phyloP scores from a whole-genome alignment of 768 basidiomycete species.

The Hysterangium stoloniferum region DNA sequence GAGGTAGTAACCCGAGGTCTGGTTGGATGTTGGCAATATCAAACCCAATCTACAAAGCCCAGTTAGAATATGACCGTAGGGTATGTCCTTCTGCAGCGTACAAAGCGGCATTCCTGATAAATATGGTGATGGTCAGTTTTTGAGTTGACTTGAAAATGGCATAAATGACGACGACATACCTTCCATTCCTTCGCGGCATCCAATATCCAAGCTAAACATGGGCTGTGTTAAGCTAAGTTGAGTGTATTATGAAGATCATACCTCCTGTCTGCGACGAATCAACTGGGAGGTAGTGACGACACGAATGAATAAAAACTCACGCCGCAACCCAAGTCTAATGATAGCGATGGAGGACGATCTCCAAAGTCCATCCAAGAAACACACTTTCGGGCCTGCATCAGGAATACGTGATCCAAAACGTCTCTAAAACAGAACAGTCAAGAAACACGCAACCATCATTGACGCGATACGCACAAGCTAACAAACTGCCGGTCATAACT shows the following conservation, averaged over 20 bases:
- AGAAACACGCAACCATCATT: neutral
- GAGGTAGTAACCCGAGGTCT: constrained; percentile 37
- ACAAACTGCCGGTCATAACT: constrained; percentile 61
- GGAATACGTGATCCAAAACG: constrained; percentile 25
- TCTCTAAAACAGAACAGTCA: constrained; percentile 12
- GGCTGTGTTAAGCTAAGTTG: neutral
- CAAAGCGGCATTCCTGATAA: constrained; percentile 4
- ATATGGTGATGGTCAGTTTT: neutral
- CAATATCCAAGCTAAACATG: constrained; percentile 46
- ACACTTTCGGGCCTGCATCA: constrained; percentile 41
- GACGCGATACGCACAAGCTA: constrained; percentile 47
- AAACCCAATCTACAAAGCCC: constrained; percentile 55
- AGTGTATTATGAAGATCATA: neutral
- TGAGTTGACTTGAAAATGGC: neutral
- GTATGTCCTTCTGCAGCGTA: constrained; percentile 9
- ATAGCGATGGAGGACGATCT: constrained; percentile 41
- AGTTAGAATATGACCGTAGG: neutral
- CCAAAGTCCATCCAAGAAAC: constrained; percentile 53
- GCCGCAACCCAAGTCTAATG: constrained; percentile 68
- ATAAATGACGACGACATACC: constrained; percentile 27
- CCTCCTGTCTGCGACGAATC: constrained; percentile 10
- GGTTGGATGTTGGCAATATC: constrained; percentile 73
- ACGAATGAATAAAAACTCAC: too few species aligned
- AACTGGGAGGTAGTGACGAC: neutral
- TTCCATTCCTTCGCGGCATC: constrained; percentile 70